These are phyloP conservation scores for Maudiozyma humilis DNA, from an alignment of 1,139 yeast genomes.

Conservation along the genomic window DNA sequence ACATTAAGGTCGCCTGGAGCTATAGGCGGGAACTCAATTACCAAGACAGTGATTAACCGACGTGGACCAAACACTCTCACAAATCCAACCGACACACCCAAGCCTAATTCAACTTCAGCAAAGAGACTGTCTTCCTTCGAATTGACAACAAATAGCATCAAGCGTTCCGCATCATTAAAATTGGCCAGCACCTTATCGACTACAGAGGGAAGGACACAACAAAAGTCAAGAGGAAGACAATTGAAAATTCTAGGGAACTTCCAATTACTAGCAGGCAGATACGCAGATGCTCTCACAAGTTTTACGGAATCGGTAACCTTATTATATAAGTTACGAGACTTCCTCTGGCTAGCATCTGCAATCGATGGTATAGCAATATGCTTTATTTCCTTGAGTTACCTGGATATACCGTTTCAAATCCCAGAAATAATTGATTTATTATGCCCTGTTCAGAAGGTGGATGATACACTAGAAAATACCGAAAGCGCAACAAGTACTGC, in stretches of 20 bases:
- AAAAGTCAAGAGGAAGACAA: slow-evolving; percentile 63
- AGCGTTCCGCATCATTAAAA: slow-evolving; percentile 25
- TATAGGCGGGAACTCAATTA: slow-evolving; percentile 42
- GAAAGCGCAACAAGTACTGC: slow-evolving; percentile 2
- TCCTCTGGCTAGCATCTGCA: slow-evolving; percentile 82
- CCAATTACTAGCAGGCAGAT: slow-evolving; percentile 70
- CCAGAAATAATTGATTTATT: slow-evolving; percentile 40
- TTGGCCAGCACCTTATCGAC: slow-evolving; percentile 29
- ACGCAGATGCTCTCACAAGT: slow-evolving; percentile 58
- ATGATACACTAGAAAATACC: slow-evolving; percentile 12
- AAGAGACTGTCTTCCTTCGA: slow-evolving; percentile 23
- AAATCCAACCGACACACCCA: slow-evolving; percentile 11
- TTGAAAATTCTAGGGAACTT: slow-evolving; percentile 69
- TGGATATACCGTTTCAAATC: slow-evolving; percentile 52
- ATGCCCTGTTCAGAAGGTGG: slow-evolving; percentile 27
- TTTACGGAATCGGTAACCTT: slow-evolving; percentile 63
- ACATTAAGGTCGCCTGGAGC: slow-evolving; percentile 70
- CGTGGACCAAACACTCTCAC: slow-evolving; percentile 6
- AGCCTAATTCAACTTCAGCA: slow-evolving; percentile 9
- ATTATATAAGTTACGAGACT: slow-evolving; percentile 59
- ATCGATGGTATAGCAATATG: slow-evolving; percentile 72
- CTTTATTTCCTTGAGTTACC: slow-evolving; percentile 49
- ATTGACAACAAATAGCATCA: slow-evolving; percentile 18
- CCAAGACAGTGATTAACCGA: slow-evolving; percentile 27
- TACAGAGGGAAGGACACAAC: slow-evolving; percentile 44